Evolutionary conservation across 23 red algal species (phyloP).

Genomic region (Agarophyton chilense): DNA sequence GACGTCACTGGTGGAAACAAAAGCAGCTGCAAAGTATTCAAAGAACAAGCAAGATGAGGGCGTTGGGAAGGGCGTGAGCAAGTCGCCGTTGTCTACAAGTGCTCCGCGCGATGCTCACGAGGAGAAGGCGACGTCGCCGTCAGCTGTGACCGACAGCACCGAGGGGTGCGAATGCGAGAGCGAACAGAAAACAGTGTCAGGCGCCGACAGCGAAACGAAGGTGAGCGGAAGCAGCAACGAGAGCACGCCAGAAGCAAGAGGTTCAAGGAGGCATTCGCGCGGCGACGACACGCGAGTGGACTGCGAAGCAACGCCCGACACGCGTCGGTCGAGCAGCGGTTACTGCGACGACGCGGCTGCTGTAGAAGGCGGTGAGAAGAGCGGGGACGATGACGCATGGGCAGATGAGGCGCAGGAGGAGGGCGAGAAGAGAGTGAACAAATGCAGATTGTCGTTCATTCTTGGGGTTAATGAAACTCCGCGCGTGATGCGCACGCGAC

Average conservation of each 20-base stretch:
- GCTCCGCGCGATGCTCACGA: not conserved
- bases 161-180: not conserved
- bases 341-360: no score
- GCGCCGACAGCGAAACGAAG: no score
- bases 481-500: not conserved
- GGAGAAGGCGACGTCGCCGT: not conserved
- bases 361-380: no score
- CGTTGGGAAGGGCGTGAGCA: not conserved
- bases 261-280: not conserved
- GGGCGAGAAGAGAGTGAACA: conserved; percentile 11
- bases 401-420: not conserved
- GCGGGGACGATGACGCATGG: not conserved
- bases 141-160: not conserved
- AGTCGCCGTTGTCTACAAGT: not conserved
- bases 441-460: conserved; percentile 21
- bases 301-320: no score
- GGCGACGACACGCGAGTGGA: no score
- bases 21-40: not conserved
- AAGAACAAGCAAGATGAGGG: not conserved
- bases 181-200: not conserved
- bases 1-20: not conserved
- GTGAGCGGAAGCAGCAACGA: not conserved
- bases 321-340: no score
- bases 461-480: conserved; percentile 22
- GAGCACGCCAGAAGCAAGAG: no score